phyloP scores from a whole-genome alignment of 257 asterid species.

The Solanum chilense region DNA sequence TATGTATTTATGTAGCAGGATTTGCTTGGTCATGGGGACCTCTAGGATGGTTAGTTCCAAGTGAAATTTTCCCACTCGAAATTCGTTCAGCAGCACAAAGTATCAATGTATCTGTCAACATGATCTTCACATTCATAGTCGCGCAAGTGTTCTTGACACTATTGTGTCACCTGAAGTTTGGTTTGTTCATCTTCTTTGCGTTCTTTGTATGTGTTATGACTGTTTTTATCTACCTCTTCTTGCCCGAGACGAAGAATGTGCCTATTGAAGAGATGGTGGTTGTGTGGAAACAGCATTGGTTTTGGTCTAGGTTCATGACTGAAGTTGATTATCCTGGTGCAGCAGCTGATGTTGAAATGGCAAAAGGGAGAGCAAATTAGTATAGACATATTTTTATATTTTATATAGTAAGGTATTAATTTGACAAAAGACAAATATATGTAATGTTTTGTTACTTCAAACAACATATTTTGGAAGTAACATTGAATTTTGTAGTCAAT shows the following conservation, averaged over 20 bases:
- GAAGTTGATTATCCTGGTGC: slow-evolving; percentile 24
- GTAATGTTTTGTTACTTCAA: background rate
- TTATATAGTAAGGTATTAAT: background rate
- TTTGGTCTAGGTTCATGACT: slow-evolving; percentile 47
- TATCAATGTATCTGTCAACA: slow-evolving; percentile 62
- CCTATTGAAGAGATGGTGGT: slow-evolving; percentile 72
- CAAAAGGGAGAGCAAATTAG: background rate
- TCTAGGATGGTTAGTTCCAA: slow-evolving; percentile 74
- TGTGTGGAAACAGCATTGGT: slow-evolving; percentile 82
- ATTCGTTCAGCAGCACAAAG: slow-evolving; percentile 80
- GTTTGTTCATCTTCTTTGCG: slow-evolving; percentile 63
- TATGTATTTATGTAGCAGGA: slow-evolving; percentile 64
- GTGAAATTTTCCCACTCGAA: slow-evolving; percentile 79
- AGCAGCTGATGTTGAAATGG: background rate
- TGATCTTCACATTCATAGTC: slow-evolving; percentile 51
- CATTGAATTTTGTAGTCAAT: background rate
- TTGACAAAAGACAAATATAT: background rate
- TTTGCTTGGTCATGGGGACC: slow-evolving; percentile 97
- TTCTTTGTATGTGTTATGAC: slow-evolving; percentile 60
- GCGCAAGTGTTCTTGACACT: slow-evolving; percentile 61
- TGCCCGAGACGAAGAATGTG: slow-evolving; percentile 81
- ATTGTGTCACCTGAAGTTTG: slow-evolving; percentile 71
- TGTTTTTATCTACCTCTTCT: slow-evolving; percentile 33
- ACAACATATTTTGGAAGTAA: background rate
- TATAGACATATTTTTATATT: slow-evolving; percentile 6